Evolutionary conservation across 2,329 filamentous ascomycete genomes (phyloP).

Genomic region (Fusarium metavorans): DNA sequence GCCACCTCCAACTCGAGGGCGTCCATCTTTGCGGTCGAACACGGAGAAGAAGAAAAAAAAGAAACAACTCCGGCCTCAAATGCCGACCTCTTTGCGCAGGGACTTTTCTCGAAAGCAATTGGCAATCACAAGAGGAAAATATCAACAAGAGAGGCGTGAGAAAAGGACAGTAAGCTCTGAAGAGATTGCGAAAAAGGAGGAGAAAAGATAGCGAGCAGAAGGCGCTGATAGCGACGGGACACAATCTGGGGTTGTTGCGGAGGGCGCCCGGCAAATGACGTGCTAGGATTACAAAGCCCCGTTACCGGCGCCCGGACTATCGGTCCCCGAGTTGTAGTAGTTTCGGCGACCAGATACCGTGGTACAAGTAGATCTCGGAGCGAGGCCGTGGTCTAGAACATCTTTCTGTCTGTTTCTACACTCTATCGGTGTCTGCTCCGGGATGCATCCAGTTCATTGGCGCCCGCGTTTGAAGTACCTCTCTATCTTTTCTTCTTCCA

Average conservation of each 20-base stretch:
- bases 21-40: slow-evolving; percentile 42
- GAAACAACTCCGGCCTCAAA: not conserved
- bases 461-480: slow-evolving; percentile 10
- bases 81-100: not conserved
- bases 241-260: slow-evolving; percentile 43
- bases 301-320: slow-evolving; percentile 43
- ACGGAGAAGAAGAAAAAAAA: not conserved
- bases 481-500: slow-evolving; percentile 13
- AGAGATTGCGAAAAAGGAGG: not conserved
- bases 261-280: slow-evolving; percentile 43
- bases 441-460: slow-evolving; percentile 1
- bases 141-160: not conserved
- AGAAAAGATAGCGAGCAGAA: slow-evolving; percentile 10
- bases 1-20: slow-evolving; percentile 51
- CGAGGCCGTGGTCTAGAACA: slow-evolving; percentile 7
- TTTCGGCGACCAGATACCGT: slow-evolving; percentile 21
- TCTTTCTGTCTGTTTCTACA: not conserved
- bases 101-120: not conserved
- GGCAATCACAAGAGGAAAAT: not conserved
- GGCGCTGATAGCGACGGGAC: slow-evolving; percentile 30
- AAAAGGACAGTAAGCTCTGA: slow-evolving; percentile 5
- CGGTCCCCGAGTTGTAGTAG: slow-evolving; percentile 19
- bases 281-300: slow-evolving; percentile 46
- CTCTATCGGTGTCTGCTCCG: slow-evolving; percentile 21
- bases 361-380: slow-evolving; percentile 28